Conservation (phyloP, 192 early-diverging fungal genomes). For the Coemansia sp. region DNA sequence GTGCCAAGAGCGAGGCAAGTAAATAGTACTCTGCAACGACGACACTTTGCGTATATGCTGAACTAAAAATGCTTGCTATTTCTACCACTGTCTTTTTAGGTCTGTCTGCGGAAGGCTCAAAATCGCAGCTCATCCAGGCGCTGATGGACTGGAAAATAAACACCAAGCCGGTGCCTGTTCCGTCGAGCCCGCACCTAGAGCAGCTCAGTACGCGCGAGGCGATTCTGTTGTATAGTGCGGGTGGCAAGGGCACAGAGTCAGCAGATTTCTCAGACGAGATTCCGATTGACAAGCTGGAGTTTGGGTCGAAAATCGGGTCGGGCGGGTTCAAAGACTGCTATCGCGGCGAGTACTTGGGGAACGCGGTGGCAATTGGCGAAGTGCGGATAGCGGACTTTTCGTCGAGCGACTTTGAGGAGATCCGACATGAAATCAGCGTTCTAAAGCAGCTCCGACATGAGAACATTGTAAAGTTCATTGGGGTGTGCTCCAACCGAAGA, state of each 20-base stretch:
- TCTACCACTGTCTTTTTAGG: conserved; percentile 41
- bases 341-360: conserved; percentile 61
- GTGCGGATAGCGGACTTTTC: conserved; percentile 65
- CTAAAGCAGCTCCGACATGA: conserved; percentile 75
- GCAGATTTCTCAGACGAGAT: conserved; percentile 61
- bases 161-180: conserved; percentile 63
- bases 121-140: conserved; percentile 56
- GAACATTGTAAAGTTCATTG: conserved; percentile 70
- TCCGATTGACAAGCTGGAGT: conserved; percentile 55
- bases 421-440: conserved; percentile 73
- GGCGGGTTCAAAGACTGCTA: conserved; percentile 81
- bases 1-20: conserved; percentile 69
- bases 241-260: conserved; percentile 43
- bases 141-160: conserved; percentile 67
- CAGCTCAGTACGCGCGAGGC: conserved; percentile 49
- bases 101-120: conserved; percentile 62
- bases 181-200: conserved; percentile 64
- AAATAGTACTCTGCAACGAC: too few relatives aligned
- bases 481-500: conserved; percentile 64
- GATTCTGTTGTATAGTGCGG: conserved; percentile 44
- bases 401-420: conserved; percentile 65
- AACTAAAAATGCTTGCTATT: neutral
- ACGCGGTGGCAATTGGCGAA: conserved; percentile 69
- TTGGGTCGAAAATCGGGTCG: conserved; percentile 67
- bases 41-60: neutral